Conservation (phyloP, 2,329 filamentous ascomycete genomes). For the Biscogniauxia sp. region DNA sequence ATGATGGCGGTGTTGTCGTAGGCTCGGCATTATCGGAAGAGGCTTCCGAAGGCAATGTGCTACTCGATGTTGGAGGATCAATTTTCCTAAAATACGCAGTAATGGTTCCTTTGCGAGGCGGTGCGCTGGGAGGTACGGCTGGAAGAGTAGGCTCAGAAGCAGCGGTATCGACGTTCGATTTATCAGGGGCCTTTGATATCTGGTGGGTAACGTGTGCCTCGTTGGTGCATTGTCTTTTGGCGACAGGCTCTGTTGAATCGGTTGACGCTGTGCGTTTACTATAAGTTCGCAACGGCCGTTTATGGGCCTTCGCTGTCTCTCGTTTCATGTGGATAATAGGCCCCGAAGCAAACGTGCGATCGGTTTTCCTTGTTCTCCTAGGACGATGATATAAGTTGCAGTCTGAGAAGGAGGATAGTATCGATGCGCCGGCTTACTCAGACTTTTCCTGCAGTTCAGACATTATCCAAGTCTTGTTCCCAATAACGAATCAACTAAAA, state of each 20-base stretch:
- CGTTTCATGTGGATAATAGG: conserved; percentile 3
- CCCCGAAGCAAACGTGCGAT: conserved; percentile 19
- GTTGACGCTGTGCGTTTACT: conserved; percentile 31
- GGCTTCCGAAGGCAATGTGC: conserved; percentile 14
- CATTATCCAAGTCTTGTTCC: not conserved
- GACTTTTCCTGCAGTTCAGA: not conserved
- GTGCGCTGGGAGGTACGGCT: conserved; percentile 10
- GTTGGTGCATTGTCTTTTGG: conserved; percentile 25
- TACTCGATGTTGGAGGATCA: conserved; percentile 16
- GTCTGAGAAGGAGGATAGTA: not conserved
- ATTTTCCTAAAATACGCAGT: conserved; percentile 31
- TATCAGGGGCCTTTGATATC: not conserved
- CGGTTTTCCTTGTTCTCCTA: conserved; percentile 18
- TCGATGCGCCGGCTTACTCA: not conserved
- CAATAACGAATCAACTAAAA: not conserved
- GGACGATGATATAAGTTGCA: not conserved
- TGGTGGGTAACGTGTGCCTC: not conserved
- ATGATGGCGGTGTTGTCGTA: conserved; percentile 33
- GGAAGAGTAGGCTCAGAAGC: not conserved
- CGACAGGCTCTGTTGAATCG: conserved; percentile 20
- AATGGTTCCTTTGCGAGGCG: conserved; percentile 28
- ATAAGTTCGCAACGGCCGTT: conserved; percentile 37
- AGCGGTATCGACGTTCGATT: not conserved
- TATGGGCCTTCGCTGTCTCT: conserved; percentile 17
- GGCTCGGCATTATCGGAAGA: conserved; percentile 14